phyloP scores from a whole-genome alignment of 352 stramenopile species.

The Pythium aquatile region DNA sequence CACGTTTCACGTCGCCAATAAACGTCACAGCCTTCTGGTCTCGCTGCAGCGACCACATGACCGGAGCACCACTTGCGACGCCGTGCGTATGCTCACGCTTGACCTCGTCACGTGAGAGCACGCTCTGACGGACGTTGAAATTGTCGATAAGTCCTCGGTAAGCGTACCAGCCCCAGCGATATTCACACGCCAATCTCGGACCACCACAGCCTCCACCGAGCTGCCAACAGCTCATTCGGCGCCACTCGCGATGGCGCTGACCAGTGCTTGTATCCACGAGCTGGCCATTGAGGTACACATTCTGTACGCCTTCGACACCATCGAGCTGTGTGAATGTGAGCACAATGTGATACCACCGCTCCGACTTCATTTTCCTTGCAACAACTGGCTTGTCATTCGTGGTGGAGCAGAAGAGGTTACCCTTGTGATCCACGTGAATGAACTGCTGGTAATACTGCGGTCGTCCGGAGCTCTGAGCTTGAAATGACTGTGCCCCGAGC shows the following conservation, averaged over 20 bases:
- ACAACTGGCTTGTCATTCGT: neutral
- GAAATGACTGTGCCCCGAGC: neutral
- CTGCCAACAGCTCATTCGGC: neutral
- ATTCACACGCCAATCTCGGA: slow-evolving; percentile 2
- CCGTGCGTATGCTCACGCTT: no score
- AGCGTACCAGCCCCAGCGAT: slow-evolving; percentile 6
- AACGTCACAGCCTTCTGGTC: no score
- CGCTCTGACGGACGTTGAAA: neutral
- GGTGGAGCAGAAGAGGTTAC: slow-evolving; percentile 21
- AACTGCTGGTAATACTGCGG: slow-evolving; percentile 5
- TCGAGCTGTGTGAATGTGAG: neutral
- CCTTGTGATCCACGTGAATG: slow-evolving; percentile 10
- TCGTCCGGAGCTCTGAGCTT: neutral
- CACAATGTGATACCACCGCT: slow-evolving; percentile 10
- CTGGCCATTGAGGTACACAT: slow-evolving; percentile 5
- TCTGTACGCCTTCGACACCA: neutral
- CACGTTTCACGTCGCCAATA: neutral
- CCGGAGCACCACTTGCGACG: no score
- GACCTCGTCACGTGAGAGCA: no score
- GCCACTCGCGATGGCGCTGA: neutral
- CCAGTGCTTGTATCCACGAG: neutral
- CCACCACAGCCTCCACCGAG: neutral
- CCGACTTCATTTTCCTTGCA: neutral
- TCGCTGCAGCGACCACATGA: no score
- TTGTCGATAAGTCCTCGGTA: slow-evolving; percentile 7